Evolutionary conservation across 1,284 basidiomycete species (phyloP).

Genomic region (Trichosporon sp.): DNA sequence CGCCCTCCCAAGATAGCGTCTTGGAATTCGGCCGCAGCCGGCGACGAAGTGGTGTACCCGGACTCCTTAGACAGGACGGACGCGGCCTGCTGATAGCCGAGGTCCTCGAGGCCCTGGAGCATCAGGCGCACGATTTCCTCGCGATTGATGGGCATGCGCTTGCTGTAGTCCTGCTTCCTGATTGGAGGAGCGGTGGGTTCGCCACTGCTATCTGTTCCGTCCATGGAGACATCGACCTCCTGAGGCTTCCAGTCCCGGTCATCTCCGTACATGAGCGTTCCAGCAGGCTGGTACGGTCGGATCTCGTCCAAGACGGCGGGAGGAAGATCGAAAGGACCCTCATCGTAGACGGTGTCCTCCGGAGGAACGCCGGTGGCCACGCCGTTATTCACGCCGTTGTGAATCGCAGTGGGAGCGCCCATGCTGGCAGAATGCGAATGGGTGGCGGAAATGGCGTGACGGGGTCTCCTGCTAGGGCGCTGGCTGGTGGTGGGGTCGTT

Average conservation of each 20-base stretch:
- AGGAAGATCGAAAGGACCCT: conserved; percentile 4
- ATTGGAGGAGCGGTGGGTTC: not conserved
- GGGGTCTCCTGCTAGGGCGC: not conserved
- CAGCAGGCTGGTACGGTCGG: conserved; percentile 10
- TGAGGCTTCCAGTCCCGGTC: conserved; percentile 34
- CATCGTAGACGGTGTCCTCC: not conserved
- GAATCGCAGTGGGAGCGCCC: conserved; percentile 7
- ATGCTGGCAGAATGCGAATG: conserved; percentile 7
- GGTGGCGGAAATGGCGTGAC: conserved; percentile 5
- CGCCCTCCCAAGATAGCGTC: conserved; percentile 72
- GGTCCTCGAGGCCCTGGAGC: conserved; percentile 83
- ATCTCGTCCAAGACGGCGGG: conserved; percentile 5
- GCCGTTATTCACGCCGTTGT: conserved; percentile 12
- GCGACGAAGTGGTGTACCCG: conserved; percentile 76
- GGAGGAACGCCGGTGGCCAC: not conserved
- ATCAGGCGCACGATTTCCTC: conserved; percentile 88
- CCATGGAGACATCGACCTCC: conserved; percentile 10
- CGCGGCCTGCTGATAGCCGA: conserved; percentile 89
- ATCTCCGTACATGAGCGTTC: conserved; percentile 41
- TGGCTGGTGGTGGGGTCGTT: not conserved
- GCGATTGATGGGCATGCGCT: conserved; percentile 58
- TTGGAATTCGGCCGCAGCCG: conserved; percentile 73
- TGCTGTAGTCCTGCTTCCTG: conserved; percentile 21
- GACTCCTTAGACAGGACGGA: conserved; percentile 85
- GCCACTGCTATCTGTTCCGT: conserved; percentile 16